phyloP scores from a whole-genome alignment of 768 basidiomycete species.

The Ramaria sp. region DNA sequence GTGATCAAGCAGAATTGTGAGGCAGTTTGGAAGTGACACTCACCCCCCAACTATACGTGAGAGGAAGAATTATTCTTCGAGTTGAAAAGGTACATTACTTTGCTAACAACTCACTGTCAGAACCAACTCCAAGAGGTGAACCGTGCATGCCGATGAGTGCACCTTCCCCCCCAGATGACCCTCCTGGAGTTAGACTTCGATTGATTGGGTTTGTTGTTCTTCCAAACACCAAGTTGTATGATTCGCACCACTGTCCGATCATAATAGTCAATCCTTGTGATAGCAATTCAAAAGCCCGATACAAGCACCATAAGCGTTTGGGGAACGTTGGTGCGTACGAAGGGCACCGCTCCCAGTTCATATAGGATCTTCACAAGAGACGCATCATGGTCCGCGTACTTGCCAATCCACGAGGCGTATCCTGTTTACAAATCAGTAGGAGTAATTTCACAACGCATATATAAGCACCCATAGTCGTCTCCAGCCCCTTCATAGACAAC shows the following conservation, averaged over 20 bases:
- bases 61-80: neutral
- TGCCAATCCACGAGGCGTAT: slow-evolving; percentile 64
- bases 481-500: slow-evolving; percentile 53
- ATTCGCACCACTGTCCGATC: slow-evolving; percentile 64
- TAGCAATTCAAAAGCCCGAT: neutral
- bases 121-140: slow-evolving; percentile 52
- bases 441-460: neutral
- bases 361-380: slow-evolving; percentile 55
- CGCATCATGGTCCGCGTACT: slow-evolving; percentile 44
- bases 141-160: slow-evolving; percentile 54
- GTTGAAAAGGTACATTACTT: neutral
- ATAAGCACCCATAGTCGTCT: slow-evolving; percentile 50
- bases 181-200: slow-evolving; percentile 60
- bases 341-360: slow-evolving; percentile 57
- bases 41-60: slow-evolving; percentile 51
- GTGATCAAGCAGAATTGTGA: neutral
- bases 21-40: slow-evolving; percentile 9
- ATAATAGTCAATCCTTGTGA: neutral
- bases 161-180: slow-evolving; percentile 82
- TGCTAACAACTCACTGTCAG: slow-evolving; percentile 32
- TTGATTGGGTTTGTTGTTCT: slow-evolving; percentile 71
- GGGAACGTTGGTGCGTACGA: slow-evolving; percentile 65
- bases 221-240: slow-evolving; percentile 70
- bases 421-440: slow-evolving; percentile 25
- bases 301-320: slow-evolving; percentile 60